phyloP scores from a whole-genome alignment of 352 stramenopile genomes.

The Phytopythium oedochilum region DNA sequence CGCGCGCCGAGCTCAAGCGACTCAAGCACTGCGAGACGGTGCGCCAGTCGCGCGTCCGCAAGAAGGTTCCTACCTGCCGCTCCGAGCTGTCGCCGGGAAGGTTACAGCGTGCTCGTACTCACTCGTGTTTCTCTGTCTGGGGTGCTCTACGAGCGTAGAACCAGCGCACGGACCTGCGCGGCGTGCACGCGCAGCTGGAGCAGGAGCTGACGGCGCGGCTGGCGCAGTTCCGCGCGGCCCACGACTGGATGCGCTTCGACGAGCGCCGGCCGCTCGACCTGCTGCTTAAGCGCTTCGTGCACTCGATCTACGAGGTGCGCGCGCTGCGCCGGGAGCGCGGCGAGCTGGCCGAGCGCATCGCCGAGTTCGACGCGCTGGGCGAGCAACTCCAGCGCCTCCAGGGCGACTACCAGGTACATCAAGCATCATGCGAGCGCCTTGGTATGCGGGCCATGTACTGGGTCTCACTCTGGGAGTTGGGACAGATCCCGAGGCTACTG shows the following conservation, averaged over 20 bases:
- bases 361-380: slow-evolving; percentile 56
- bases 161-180: slow-evolving; percentile 47
- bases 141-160: slow-evolving; percentile 5
- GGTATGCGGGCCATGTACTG: too few relatives aligned
- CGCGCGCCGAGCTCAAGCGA: slow-evolving; percentile 63
- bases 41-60: slow-evolving; percentile 71
- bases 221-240: slow-evolving; percentile 19
- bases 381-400: slow-evolving; percentile 70
- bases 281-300: slow-evolving; percentile 59
- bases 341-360: slow-evolving; percentile 46
- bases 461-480: too few relatives aligned
- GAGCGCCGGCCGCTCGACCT: slow-evolving; percentile 41
- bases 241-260: slow-evolving; percentile 55
- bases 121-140: neutral
- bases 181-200: slow-evolving; percentile 60
- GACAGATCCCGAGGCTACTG: slow-evolving; percentile 33
- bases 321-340: slow-evolving; percentile 32
- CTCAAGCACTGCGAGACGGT: slow-evolving; percentile 80
- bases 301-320: slow-evolving; percentile 73
- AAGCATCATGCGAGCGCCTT: too few relatives aligned
- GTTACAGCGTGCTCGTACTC: too few relatives aligned
- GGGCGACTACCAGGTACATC: slow-evolving; percentile 38
- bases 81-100: too few relatives aligned
- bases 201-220: slow-evolving; percentile 32
- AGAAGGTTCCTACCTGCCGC: too few relatives aligned